Evolutionary conservation across 202 grass and related monocot species (phyloP).

Genomic region (Bolboschoenoplectus hybrid): DNA sequence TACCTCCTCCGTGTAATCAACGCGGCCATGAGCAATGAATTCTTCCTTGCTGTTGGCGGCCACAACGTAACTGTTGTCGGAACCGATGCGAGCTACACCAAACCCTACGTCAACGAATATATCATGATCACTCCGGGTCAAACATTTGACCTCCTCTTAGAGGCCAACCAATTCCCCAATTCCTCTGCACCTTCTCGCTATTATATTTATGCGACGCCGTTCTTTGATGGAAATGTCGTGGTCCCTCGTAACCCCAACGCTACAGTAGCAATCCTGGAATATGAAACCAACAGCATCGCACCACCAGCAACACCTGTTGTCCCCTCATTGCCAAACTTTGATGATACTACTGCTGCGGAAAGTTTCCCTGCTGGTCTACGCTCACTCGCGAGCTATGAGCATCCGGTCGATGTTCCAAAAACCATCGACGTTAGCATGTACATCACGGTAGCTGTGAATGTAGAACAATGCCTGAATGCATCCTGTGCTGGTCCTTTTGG

Average conservation of each 20-base stretch:
- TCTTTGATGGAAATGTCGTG: neutral
- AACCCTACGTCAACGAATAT: constrained; percentile 62
- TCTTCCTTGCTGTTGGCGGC: constrained; percentile 66
- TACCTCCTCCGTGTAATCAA: constrained; percentile 74
- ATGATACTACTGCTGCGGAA: constrained; percentile 38
- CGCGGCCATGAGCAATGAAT: constrained; percentile 54
- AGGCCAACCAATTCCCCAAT: constrained; percentile 39
- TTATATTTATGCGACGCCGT: constrained; percentile 58
- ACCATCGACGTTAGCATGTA: constrained; percentile 51
- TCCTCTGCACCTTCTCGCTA: constrained; percentile 42
- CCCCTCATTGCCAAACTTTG: constrained; percentile 34
- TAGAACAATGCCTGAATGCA: constrained; percentile 21
- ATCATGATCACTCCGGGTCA: constrained; percentile 71
- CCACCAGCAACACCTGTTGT: neutral
- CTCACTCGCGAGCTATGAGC: constrained; percentile 42
- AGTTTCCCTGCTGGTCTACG: constrained; percentile 46
- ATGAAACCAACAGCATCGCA: constrained; percentile 22
- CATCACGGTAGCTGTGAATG: constrained; percentile 49
- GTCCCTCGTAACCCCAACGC: constrained; percentile 35
- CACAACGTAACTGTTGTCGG: constrained; percentile 75
- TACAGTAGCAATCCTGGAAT: constrained; percentile 57
- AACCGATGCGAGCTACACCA: constrained; percentile 66
- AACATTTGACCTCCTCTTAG: constrained; percentile 61
- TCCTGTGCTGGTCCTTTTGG: constrained; percentile 24
- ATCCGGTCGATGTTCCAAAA: constrained; percentile 48